A percentile compares a stretch with the other conserved stretches of the same genome.
These are phyloP conservation scores for Aspergillus pseudoviridinutans DNA, from an alignment of 2,329 filamentous ascomycete species.

Conservation along the genomic window DNA sequence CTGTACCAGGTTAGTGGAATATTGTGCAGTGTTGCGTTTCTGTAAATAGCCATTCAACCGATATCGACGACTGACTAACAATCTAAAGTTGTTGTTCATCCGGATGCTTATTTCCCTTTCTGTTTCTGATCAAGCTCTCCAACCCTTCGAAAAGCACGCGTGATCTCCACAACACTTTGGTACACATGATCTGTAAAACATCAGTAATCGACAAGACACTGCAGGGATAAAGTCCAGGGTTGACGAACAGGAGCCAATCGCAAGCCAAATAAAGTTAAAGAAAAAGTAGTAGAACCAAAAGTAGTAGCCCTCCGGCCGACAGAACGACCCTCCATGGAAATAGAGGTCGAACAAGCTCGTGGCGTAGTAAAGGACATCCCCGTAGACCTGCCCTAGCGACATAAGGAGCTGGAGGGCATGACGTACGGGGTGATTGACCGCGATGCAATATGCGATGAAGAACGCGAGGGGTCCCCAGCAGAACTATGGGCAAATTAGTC, in stretches of 20 bases:
- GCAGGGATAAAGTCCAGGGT: background rate
- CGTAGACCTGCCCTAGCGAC: conserved; percentile 54
- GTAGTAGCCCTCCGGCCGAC: conserved; percentile 51
- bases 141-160: background rate
- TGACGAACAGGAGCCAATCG: conserved; percentile 42
- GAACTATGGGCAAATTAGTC: conserved; percentile 28
- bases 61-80: too few species aligned
- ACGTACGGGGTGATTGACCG: conserved; percentile 47
- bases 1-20: too few species aligned
- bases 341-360: conserved; percentile 52
- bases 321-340: conserved; percentile 45
- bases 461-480: conserved; percentile 54
- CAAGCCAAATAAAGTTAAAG: conserved; percentile 55
- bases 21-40: too few species aligned
- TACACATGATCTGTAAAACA: background rate
- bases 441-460: conserved; percentile 47
- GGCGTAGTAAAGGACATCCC: conserved; percentile 54
- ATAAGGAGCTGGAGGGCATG: conserved; percentile 51
- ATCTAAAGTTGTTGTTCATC: background rate
- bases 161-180: background rate
- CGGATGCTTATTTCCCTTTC: background rate
- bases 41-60: too few species aligned
- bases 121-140: background rate
- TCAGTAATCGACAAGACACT: conserved; percentile 1
- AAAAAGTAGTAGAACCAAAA: conserved; percentile 57